Evolutionary conservation across 139 green algal species (phyloP).

Genomic region (Deuterostichococcus epilithicus): DNA sequence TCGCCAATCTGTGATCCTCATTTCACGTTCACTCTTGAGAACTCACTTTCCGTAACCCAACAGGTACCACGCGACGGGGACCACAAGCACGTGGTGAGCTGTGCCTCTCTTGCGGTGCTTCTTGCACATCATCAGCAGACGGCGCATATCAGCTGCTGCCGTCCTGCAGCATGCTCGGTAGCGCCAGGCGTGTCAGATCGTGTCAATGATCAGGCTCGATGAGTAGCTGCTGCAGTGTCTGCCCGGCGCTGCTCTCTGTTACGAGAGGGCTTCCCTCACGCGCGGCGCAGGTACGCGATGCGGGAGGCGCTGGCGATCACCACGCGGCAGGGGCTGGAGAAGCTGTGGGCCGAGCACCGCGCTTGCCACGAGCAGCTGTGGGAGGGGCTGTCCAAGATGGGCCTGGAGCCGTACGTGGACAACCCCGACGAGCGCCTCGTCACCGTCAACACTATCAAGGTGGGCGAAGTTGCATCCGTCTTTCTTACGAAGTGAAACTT

Average conservation of each 20-base stretch:
- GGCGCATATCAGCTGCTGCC: neutral
- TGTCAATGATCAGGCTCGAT: neutral
- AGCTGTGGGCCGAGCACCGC: conserved; percentile 61
- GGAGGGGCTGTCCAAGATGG: conserved; percentile 68
- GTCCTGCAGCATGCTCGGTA: neutral
- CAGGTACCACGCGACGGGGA: conserved; percentile 82
- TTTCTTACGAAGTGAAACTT: too few species aligned
- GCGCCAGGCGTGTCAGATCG: too few species aligned
- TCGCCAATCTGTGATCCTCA: too few species aligned
- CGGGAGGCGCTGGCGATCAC: conserved; percentile 79
- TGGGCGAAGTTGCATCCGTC: conserved; percentile 13
- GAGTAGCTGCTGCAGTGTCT: neutral
- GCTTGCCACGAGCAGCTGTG: conserved; percentile 65
- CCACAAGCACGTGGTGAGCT: conserved; percentile 60
- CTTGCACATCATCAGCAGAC: neutral
- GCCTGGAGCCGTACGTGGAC: conserved; percentile 77
- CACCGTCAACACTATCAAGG: conserved; percentile 91
- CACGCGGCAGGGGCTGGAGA: conserved; percentile 64
- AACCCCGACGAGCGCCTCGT: conserved; percentile 66
- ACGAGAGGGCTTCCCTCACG: neutral
- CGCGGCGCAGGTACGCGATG: conserved; percentile 81
- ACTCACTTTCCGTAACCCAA: too few species aligned
- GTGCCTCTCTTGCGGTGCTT: neutral
- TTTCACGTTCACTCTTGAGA: too few species aligned
- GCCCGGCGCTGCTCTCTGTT: neutral